These are phyloP conservation scores for Ulota crispa DNA, from an alignment of 225 moss, liverwort and hornwort species.

Conservation along the genomic window DNA sequence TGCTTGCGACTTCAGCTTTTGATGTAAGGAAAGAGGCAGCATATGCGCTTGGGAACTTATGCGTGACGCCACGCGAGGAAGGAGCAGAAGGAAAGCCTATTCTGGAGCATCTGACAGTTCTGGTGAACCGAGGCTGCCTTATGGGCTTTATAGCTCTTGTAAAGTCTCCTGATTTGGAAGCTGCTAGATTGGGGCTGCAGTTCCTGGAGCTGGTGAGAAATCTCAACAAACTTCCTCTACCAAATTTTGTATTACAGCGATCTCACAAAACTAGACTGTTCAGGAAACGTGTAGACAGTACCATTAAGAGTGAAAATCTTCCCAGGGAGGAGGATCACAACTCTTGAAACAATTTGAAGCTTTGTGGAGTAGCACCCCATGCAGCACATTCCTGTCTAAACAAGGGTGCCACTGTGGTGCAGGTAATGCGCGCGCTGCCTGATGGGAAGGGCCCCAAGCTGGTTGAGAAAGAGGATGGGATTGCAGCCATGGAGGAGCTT, in stretches of 20 bases:
- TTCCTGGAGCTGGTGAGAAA: conserved; percentile 87
- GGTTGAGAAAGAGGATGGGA: conserved; percentile 96
- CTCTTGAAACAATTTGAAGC: not conserved
- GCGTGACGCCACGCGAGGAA: conserved; percentile 62
- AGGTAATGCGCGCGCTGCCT: conserved; percentile 92
- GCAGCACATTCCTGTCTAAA: not conserved
- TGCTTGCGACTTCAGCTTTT: conserved; percentile 85
- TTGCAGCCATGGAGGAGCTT: conserved; percentile 88
- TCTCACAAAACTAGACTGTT: not conserved
- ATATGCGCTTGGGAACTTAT: conserved; percentile 84
- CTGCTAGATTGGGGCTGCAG: conserved; percentile 88
- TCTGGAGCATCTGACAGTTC: conserved; percentile 76
- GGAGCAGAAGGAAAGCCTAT: conserved; percentile 70
- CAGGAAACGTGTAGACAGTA: not conserved
- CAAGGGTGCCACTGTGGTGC: conserved; percentile 24
- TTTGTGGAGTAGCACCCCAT: not conserved
- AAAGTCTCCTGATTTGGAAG: conserved; percentile 90
- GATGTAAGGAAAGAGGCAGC: conserved; percentile 95
- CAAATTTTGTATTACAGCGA: not conserved
- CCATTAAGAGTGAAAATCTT: not conserved
- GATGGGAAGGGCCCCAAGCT: conserved; percentile 79
- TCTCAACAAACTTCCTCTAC: not conserved
- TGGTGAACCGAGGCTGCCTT: conserved; percentile 87
- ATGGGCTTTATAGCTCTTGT: conserved; percentile 87
- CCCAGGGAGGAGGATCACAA: not conserved